phyloP scores from a whole-genome alignment of 75 land plant genomes.

The Isoetes taiwanensis region DNA sequence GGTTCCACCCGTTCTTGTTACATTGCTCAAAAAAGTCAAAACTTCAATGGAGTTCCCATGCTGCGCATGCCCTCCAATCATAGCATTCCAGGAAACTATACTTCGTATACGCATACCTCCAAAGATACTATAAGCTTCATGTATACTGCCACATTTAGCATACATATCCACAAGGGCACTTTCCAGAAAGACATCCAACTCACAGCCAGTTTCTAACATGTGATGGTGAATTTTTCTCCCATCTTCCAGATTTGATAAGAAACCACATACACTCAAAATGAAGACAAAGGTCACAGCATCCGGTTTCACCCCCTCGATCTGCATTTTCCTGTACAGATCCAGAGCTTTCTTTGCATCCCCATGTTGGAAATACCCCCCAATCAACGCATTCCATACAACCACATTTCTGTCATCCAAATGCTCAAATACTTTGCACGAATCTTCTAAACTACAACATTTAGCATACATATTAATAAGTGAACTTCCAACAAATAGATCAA shows the following conservation, averaged over 20 bases:
- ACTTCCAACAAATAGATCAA: no score
- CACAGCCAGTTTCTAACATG: constrained; percentile 10
- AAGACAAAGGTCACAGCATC: constrained; percentile 47
- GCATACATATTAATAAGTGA: no score
- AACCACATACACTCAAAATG: constrained; percentile 33
- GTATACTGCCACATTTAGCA: constrained; percentile 19
- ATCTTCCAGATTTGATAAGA: no score
- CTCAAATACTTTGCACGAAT: no score
- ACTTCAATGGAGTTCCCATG: no score
- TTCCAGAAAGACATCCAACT: constrained; percentile 18
- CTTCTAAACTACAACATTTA: no score
- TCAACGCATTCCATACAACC: constrained; percentile 17
- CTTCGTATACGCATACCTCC: neutral
- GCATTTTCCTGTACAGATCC: constrained; percentile 28
- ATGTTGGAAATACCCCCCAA: constrained; percentile 28
- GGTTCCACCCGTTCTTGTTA: neutral
- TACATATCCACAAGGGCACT: constrained; percentile 38
- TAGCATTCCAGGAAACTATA: constrained; percentile 18
- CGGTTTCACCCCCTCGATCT: constrained; percentile 14
- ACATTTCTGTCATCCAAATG: no score
- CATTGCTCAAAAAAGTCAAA: constrained; percentile 15
- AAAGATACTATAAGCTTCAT: constrained; percentile 12
- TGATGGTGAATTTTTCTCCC: no score
- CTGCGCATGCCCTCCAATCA: constrained; percentile 18
- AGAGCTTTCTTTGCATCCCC: constrained; percentile 32